These are phyloP conservation scores for Ballota nigra DNA, from an alignment of 257 asterid genomes.

Conservation along the genomic window DNA sequence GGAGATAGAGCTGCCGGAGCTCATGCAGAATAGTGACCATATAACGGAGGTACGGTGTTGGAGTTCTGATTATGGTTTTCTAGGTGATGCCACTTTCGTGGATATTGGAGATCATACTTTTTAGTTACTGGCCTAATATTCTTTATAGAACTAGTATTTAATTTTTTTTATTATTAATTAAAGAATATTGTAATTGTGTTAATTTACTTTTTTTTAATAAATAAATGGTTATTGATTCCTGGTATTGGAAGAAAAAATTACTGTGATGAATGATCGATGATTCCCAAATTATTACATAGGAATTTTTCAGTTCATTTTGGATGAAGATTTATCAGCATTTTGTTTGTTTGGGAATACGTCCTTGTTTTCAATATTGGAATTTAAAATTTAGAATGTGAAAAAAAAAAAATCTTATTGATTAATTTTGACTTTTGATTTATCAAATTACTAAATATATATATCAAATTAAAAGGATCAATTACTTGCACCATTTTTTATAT, in stretches of 20 bases:
- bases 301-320: not conserved
- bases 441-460: too few species aligned
- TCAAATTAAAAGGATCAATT: too few species aligned
- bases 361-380: too few species aligned
- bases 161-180: constrained; percentile 2
- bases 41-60: constrained; percentile 34
- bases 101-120: not conserved
- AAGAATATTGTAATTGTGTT: not conserved
- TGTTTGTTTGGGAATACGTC: too few species aligned
- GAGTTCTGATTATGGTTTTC: constrained; percentile 16
- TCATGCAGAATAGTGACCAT: constrained; percentile 22
- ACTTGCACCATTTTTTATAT: too few species aligned
- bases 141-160: not conserved
- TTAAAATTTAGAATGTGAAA: too few species aligned
- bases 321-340: not conserved
- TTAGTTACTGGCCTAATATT: not conserved
- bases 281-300: too few species aligned
- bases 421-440: too few species aligned
- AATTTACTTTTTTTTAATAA: not conserved
- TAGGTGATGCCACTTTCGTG: constrained; percentile 19
- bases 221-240: not conserved
- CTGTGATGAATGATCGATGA: too few species aligned
- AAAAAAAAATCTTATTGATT: too few species aligned
- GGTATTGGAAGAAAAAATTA: not conserved
- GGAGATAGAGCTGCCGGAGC: constrained; percentile 53